Evolutionary conservation across 176 grass and related monocot genomes (phyloP), one percentile per base, ranked within the genome.

Genomic region (Oryza glaberrima): DNA sequence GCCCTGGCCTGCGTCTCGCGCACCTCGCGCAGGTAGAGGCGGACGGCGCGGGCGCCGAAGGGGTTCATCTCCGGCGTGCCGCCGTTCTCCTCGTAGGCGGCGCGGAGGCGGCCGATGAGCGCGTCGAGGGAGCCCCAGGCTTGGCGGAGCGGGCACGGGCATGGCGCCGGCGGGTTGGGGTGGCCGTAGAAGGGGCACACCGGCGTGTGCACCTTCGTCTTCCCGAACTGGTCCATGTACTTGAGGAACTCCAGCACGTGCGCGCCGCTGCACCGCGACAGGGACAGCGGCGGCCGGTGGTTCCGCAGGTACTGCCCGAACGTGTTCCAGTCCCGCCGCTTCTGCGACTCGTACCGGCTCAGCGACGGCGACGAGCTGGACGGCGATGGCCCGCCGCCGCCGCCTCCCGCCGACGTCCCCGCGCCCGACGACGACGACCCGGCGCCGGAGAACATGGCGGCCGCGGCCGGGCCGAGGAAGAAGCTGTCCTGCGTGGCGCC

Each of bases 171-270:
- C 2, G 95, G 95, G 75, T 94, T 97, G 25, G 95, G 95, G 67
- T 92, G 92, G 41, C 94, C 94, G 65, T 85, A 97, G 87, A 92
- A 97, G 88, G 94, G 92, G 92, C 94, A 97, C 65, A 88, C 88
- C 76, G 70, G 81, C 36, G 90, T 90, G 88, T 97, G 94, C 66
- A 97, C 94, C 90, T 97, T 97, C 49, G 94, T 97, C 88, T 97
- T 97, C 43, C 94, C 94, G 85, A 97, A 97, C 86, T 97, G 94
- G 78, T 97, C 94, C 80, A 97, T 90, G 88, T 97, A 97, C 73
- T 91, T 89, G 76, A 97, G 92, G 82, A 97, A 97, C 80, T 97
- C 94, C 38, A 97, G 92, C 35, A 94, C 94, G 75, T 97, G 94
- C 26, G 92, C 87, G 68, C 89, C 92, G 86, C 92, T 92, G 90